Evolutionary conservation across 2,329 filamentous ascomycete genomes (phyloP), one percentile per base, ranked within the genome.

Genomic region (Diaporthe vexans): DNA sequence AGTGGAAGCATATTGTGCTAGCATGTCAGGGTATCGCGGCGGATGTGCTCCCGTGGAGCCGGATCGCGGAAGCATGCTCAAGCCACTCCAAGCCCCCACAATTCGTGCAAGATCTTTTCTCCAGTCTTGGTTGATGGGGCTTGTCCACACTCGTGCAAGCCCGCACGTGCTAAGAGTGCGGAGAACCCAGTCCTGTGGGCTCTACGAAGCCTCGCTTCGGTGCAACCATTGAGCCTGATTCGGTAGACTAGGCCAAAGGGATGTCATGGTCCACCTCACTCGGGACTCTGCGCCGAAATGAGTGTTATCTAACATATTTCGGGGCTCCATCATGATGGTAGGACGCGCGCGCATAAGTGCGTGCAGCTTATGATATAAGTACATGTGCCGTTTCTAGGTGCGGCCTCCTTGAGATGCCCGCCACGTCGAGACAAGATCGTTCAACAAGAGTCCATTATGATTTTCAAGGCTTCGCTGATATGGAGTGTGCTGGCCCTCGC

Each of bases 71-170:
- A 37, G 35, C 37, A 70, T 24, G 29, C 48, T 40, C 46, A 56
- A 57, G 24, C 46, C 52, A 26, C 21, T n/a, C 26, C 24, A 24
- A 26, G 35, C 24, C 40, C 40, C 26, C 33, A 43, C 74, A 59
- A 75, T 73, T 73, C 74, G 74, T 75, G 74, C 67, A 75, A 61
- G 71, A 73, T 59, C 13, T 48, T 71, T 75, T 75, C 72, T 73
- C 74, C 71, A 73, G 48, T 9, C 68, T 40, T 63, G 48, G 54
- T 56, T 26, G n/a, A 65, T 24, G 56, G 54, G 61, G 54, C 70
- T 73, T 74, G 43, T 26, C 73, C 73, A 52, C 40, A 54, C 33
- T 70, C 24, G 65, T 61, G n/a, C 57, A 71, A 71, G 71, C 56
- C 24, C 19, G 21, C 52, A 63, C 29, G 19, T 63, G 52, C 56